Evolutionary conservation across 2,329 filamentous ascomycete genomes (phyloP), one percentile per base, ranked within the genome.

Genomic region (Rutstroemia sp.): DNA sequence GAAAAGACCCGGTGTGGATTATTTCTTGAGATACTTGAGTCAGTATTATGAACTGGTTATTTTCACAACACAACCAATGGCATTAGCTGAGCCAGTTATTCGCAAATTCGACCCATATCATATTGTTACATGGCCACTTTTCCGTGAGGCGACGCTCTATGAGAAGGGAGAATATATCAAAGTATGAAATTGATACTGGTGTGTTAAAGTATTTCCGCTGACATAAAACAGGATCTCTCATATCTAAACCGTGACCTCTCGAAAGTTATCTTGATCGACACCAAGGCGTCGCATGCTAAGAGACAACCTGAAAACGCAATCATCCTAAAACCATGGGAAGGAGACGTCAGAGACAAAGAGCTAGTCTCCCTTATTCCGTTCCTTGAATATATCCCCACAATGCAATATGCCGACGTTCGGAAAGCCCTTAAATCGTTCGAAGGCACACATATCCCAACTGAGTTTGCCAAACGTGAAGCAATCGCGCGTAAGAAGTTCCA

Each of bases 1-100:
- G 27, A 99, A 99, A 77, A 83, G 94, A 50, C 94, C 94, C 38
- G 94, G 94, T 47, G 82, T 95, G 60, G 94, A 99, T 75, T 99
- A 99, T 76, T 99, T 99, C 76, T 76, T 99, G 61, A 89, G 89
- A 68, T 99, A 99, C 72, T 81, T 99, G 49, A 92, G 89, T 73
- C 92, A 96, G 72, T 97, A 99, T 79, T 99, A 96, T 70, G 94
- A 99, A 73, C 79, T 99, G 54, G 94, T 97, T 52, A 83, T 99
- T 62, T 99, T 97, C 76, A 99, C 94, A 34, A 89, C 83, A 41
- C 86, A 94, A 48, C 91, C 92, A 0, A 89, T 85, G 67, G 85
- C 84, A 68, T 87, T 89, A 69, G 92, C 86, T 27, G 91, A 96
- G 64, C 89, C 90, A 23, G 81, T 99, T 51, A 83, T 96, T 63